These are phyloP conservation scores for Arabidopsis arenosa DNA, from an alignment of 345 rosid genomes.

Conservation along the genomic window DNA sequence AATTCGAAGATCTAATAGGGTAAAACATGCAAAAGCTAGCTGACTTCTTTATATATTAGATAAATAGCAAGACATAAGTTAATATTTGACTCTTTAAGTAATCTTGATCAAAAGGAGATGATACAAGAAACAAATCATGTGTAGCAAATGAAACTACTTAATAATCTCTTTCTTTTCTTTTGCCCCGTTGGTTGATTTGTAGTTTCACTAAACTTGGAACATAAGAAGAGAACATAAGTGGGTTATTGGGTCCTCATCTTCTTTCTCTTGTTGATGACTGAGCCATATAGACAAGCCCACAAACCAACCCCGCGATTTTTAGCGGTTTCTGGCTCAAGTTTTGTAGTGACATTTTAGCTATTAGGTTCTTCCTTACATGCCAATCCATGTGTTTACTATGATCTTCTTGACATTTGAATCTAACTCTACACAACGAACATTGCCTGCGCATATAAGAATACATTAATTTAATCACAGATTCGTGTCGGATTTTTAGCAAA, in stretches of 20 bases:
- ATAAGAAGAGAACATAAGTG: neutral
- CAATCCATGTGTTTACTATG: slow-evolving; percentile 56
- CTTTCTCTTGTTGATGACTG: too few species aligned
- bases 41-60: too few species aligned
- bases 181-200: too few species aligned
- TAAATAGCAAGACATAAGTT: too few species aligned
- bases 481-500: slow-evolving; percentile 40
- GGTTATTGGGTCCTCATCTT: neutral
- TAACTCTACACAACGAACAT: slow-evolving; percentile 45
- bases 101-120: too few species aligned
- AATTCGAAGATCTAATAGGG: neutral
- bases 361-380: slow-evolving; percentile 50
- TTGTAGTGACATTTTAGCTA: neutral
- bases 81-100: too few species aligned
- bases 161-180: too few species aligned
- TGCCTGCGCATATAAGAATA: slow-evolving; percentile 51
- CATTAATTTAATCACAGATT: slow-evolving; percentile 37
- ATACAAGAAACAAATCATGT: too few species aligned
- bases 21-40: neutral
- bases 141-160: too few species aligned
- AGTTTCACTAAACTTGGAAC: slow-evolving; percentile 19
- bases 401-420: slow-evolving; percentile 49
- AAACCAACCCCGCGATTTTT: slow-evolving; percentile 37
- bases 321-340: neutral
- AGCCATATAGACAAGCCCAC: slow-evolving; percentile 31